These are phyloP conservation scores for Pyrus bretschneideri DNA, from an alignment of 306 rosid genomes.

Conservation along the genomic window DNA sequence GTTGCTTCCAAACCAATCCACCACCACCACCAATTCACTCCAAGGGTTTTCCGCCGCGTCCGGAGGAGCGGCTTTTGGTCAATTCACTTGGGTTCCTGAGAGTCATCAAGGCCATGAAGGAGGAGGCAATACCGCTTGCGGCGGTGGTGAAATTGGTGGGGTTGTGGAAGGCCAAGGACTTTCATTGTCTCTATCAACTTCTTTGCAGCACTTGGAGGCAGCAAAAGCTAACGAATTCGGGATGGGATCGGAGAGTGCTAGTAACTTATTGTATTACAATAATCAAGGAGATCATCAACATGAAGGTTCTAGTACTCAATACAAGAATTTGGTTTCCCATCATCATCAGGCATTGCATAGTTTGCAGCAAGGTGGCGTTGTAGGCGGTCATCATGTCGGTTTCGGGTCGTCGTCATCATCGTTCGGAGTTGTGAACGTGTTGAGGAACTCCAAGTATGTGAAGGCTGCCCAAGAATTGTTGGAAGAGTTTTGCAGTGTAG, in stretches of 20 bases:
- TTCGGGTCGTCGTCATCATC: slow-evolving; percentile 17
- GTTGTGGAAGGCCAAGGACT: slow-evolving; percentile 63
- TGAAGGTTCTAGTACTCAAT: slow-evolving; percentile 19
- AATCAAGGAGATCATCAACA: slow-evolving; percentile 22
- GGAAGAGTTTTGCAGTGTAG: slow-evolving; percentile 85
- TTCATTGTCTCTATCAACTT: slow-evolving; percentile 57
- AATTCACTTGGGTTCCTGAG: slow-evolving; percentile 61
- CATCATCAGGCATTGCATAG: slow-evolving; percentile 29
- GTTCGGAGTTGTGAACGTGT: slow-evolving; percentile 49
- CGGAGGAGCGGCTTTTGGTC: slow-evolving; percentile 47
- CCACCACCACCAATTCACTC: slow-evolving; percentile 30
- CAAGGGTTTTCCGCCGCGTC: slow-evolving; percentile 22
- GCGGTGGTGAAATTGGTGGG: slow-evolving; percentile 20
- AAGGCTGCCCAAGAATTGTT: slow-evolving; percentile 70
- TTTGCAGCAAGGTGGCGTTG: slow-evolving; percentile 34
- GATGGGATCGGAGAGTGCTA: slow-evolving; percentile 32
- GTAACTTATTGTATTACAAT: slow-evolving; percentile 37
- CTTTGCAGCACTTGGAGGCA: slow-evolving; percentile 53
- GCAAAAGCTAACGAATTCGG: slow-evolving; percentile 68
- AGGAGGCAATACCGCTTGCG: not conserved
- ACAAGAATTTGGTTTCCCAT: slow-evolving; percentile 31
- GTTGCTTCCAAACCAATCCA: slow-evolving; percentile 62
- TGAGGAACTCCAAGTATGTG: slow-evolving; percentile 74
- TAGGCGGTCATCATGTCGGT: slow-evolving; percentile 29
- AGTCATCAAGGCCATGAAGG: slow-evolving; percentile 20